Base-by-base conservation (phyloP, 75 land plant species). In the Cupressus sempervirens region DNA sequence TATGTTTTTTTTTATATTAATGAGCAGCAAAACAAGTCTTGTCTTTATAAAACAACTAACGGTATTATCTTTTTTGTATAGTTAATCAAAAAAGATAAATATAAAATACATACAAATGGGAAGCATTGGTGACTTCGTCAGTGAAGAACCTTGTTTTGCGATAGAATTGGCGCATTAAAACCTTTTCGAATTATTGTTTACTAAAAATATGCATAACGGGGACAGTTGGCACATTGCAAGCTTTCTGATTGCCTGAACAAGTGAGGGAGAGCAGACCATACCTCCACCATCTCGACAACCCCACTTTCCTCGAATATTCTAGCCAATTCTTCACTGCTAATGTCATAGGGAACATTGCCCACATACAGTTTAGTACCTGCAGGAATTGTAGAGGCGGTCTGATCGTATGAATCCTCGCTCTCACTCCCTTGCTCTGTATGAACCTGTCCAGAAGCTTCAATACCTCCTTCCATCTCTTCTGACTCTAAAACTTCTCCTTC, bases 271-370 rank as follows among this genome's bases (percentile, higher is more conserved):
- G 41, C 11, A 48, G 38, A 90, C 68, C 46, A 41, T 82, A 89
- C 94, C 93, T 93, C 94, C 80, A 90, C 94, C 90, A 88, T 91
- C 83, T 93, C 90, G 67, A 91, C 93, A 84, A 87, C 84, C 48
- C 46, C 86, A 36, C 14, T 41, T 18, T 45, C 53, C 52, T 88
- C 89, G 41, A 93, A 93, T 82, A 93, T 73, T 8, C 86, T 87
- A 23, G 94, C 94, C 4, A 93, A 89, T 23, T 62, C 83, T 45
- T 90, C 85, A 65, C 94, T 93, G 87, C 89, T 93, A 35, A 91
- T 89, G 58, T 67, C 86, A 76, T 86, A 93, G 23, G 94, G 93
- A 14, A 93, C 82, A 68, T 93, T 93, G 4, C 94, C 94, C 13
- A 93, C 94, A 45, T 82, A 88, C 38, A 88, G 40, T 62, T 86